Conservation (phyloP, 2,329 filamentous ascomycete species). For the Cercospora zeina region DNA sequence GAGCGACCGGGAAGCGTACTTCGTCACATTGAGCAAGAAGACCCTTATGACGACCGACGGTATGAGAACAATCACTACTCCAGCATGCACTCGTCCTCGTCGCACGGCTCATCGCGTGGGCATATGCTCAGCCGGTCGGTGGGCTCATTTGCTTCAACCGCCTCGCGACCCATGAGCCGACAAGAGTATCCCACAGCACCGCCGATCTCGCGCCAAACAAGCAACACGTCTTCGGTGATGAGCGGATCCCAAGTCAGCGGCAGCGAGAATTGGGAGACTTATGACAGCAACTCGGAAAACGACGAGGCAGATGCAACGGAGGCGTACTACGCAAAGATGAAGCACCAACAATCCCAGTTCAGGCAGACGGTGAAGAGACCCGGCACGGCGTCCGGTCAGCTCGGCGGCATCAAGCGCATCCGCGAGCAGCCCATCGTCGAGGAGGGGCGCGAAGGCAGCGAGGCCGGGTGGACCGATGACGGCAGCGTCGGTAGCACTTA, state of each 20-base stretch:
- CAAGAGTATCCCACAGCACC: conserved; percentile 36
- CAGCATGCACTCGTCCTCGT: conserved; percentile 28
- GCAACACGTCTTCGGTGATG: conserved; percentile 41
- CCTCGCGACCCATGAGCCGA: conserved; percentile 35
- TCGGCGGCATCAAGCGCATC: conserved; percentile 32
- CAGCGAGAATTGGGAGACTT: conserved; percentile 98
- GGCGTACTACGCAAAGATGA: conserved; percentile 75
- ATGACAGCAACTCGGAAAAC: conserved; percentile 63
- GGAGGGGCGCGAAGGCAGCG: conserved; percentile 37
- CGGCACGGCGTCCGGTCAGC: conserved; percentile 20
- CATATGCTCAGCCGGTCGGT: conserved; percentile 25
- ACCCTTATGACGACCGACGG: conserved; percentile 72
- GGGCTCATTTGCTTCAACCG: conserved; percentile 32
- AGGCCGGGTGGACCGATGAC: conserved; percentile 43
- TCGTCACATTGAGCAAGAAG: conserved; percentile 68
- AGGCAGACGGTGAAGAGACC: conserved; percentile 41
- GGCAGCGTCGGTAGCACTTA: conserved; percentile 40
- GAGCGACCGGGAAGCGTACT: conserved; percentile 61
- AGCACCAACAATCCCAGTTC: conserved; percentile 55
- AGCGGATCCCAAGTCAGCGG: conserved; percentile 47
- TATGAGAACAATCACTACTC: conserved; percentile 31
- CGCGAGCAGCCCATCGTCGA: conserved; percentile 35
- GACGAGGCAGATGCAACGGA: conserved; percentile 67
- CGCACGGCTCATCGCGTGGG: conserved; percentile 12
- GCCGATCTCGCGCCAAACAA: conserved; percentile 37